phyloP scores from a whole-genome alignment of 345 rosid genomes.

The Eucalyptus melliodora region DNA sequence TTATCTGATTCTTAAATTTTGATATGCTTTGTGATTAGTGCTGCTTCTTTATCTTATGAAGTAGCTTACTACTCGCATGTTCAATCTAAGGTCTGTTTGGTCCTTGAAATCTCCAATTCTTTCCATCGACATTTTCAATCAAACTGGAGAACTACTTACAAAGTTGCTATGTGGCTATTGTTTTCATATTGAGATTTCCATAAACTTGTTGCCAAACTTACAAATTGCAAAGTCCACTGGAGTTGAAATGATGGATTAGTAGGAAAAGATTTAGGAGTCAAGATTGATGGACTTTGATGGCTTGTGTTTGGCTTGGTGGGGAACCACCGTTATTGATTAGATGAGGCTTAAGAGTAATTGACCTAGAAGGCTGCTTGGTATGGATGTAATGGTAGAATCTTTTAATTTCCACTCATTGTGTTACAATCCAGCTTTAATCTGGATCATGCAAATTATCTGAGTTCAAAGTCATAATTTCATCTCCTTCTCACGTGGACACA shows the following conservation, averaged over 20 bases:
- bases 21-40: background rate
- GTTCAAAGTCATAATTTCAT: background rate
- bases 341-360: background rate
- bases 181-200: background rate
- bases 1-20: background rate
- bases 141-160: background rate
- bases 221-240: background rate
- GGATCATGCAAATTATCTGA: background rate
- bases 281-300: background rate
- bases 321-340: background rate
- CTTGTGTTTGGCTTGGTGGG: background rate
- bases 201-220: background rate
- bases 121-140: background rate
- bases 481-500: background rate
- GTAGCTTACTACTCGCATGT: background rate
- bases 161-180: background rate
- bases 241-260: background rate
- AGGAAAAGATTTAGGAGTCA: background rate
- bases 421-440: background rate
- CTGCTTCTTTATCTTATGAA: background rate
- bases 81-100: background rate
- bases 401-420: background rate
- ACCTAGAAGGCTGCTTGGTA: background rate
- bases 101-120: background rate
- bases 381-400: background rate